Evolutionary conservation across 225 moss, liverwort and hornwort genomes (phyloP).

Genomic region (Bryum argenteum): DNA sequence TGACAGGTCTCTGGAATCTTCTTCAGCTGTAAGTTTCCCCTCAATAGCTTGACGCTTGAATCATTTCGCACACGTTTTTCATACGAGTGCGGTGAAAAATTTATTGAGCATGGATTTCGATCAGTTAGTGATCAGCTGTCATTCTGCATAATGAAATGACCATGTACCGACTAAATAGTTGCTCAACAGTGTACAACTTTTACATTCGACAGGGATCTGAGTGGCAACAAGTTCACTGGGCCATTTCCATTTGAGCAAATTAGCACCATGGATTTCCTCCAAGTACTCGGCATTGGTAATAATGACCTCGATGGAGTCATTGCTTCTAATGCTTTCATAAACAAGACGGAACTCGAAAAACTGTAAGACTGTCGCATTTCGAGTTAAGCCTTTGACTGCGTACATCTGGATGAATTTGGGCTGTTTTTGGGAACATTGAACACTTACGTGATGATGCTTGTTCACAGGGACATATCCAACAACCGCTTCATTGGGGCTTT

Average conservation of each 20-base stretch:
- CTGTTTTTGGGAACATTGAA: background rate
- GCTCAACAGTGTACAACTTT: no score
- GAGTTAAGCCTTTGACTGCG: no score
- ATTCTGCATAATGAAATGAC: no score
- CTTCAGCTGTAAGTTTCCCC: slow-evolving; percentile 31
- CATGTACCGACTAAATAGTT: no score
- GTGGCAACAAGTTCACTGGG: slow-evolving; percentile 28
- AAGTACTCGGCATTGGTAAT: slow-evolving; percentile 22
- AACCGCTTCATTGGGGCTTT: slow-evolving; percentile 10
- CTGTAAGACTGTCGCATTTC: slow-evolving; percentile 13
- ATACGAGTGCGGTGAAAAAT: no score
- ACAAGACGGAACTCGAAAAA: slow-evolving; percentile 24
- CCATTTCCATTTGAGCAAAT: background rate
- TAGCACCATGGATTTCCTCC: background rate
- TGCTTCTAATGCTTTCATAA: background rate
- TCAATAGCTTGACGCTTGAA: background rate
- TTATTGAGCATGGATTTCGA: no score
- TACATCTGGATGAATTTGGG: background rate
- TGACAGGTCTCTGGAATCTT: background rate
- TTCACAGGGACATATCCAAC: slow-evolving; percentile 29
- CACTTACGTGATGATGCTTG: background rate
- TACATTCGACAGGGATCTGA: slow-evolving; percentile 26
- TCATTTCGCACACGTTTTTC: accelerated
- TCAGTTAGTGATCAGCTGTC: no score
- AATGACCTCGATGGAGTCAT: background rate